Evolutionary conservation across 1,284 basidiomycete genomes (phyloP).

Genomic region (Rhodotorula sp.): DNA sequence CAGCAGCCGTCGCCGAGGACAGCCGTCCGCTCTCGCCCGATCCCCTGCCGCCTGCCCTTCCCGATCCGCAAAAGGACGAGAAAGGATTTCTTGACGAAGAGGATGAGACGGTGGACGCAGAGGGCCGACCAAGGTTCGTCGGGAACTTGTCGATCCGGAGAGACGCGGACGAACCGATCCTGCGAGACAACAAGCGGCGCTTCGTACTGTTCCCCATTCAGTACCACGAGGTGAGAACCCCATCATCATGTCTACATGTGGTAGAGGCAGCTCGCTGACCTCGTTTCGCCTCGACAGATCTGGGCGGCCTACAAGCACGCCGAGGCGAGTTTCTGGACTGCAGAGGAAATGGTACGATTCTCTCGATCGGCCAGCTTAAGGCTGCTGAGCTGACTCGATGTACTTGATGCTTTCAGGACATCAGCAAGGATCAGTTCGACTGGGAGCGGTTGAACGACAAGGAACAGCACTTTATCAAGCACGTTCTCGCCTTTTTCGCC

Average conservation of each 20-base stretch:
- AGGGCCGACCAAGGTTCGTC: conserved; percentile 39
- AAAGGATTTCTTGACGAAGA: neutral
- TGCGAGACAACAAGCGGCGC: conserved; percentile 43
- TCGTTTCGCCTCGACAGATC: conserved; percentile 35
- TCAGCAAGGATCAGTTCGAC: conserved; percentile 54
- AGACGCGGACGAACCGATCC: conserved; percentile 45
- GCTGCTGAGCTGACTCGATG: neutral
- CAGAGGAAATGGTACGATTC: conserved; percentile 50
- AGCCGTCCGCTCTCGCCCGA: neutral
- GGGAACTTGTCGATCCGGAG: conserved; percentile 43
- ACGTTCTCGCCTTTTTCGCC: conserved; percentile 55
- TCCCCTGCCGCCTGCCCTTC: neutral
- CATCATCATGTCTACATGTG: neutral
- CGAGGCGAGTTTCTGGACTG: conserved; percentile 55
- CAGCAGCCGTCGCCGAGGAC: neutral
- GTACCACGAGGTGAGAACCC: conserved; percentile 45
- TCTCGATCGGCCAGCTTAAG: too few relatives aligned
- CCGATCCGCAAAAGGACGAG: neutral
- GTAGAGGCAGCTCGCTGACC: neutral
- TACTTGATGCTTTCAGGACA: conserved; percentile 38
- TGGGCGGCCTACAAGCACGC: conserved; percentile 47
- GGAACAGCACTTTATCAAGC: conserved; percentile 54
- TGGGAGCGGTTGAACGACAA: conserved; percentile 54
- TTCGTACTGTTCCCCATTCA: conserved; percentile 50
- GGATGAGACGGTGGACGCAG: neutral